Evolutionary conservation across 345 rosid species (phyloP), one percentile per base, ranked within the genome.

Genomic region (Toxicodendron radicans): DNA sequence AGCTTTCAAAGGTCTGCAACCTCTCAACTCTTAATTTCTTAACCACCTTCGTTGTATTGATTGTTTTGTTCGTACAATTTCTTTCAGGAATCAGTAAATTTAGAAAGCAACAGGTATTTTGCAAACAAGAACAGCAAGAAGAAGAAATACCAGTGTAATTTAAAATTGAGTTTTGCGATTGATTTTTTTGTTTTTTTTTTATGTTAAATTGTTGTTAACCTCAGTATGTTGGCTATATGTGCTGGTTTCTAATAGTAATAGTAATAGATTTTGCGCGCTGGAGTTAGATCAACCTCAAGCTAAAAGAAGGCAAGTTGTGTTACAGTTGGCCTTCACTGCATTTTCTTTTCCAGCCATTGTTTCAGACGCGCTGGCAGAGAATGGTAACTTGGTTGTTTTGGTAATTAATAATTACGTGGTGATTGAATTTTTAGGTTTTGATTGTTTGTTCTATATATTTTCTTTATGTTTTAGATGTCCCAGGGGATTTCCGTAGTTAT

Each of bases 221-320:
- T 46, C 43, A 7, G 1, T 3, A 1, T 8, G 35, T 72, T 74
- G 35, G 48, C 11, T 1, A 23, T 13, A 43, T 75, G 65, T 35
- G 27, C 23, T 21, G 17, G 32, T 9, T 66, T 81, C 3, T 11
- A 61, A 3, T 16, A 16, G 41, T n/a, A n/a, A n/a, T n/a, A n/a
- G n/a, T 54, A 18, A 43, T n/a, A 80, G 84, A 65, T 23, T 75
- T 33, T 57, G 71, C 59, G 14, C 10, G 45, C 32, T 24, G 24
- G 66, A 48, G 63, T 43, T 30, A 63, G 54, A 66, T n/a, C 62
- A 53, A 30, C 2, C 17, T 27, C 77, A 74, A n/a, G 56, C 84
- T 46, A 79, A 63, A 74, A 91, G 97, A 86, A 88, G 97, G 74
- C 86, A 83, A 69, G 54, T 76, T 71, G 23, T 91, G 79, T 78